A percentile compares a stretch with the other conserved stretches of the same genome.
Evolutionary conservation across 1,284 basidiomycete species (phyloP).

Genomic region (Sparassis latifolia): DNA sequence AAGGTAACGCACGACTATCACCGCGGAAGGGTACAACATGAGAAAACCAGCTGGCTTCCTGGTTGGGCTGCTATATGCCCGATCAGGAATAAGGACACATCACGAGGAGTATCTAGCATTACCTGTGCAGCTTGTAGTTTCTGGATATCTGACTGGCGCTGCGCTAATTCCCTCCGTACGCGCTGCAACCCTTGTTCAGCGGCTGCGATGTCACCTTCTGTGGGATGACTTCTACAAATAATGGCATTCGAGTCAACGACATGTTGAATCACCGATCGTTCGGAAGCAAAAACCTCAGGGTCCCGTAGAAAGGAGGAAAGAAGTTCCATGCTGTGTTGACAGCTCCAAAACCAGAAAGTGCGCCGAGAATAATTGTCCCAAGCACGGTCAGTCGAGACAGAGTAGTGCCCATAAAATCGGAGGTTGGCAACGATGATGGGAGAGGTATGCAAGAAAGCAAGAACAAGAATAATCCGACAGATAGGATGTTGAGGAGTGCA

Average conservation of each 20-base stretch:
- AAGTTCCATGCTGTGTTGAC: conserved; percentile 56
- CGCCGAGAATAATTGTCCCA: conserved; percentile 65
- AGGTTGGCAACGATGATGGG: conserved; percentile 39
- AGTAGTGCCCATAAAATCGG: conserved; percentile 37
- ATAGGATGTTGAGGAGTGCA: conserved; percentile 38
- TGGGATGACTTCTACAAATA: conserved; percentile 29
- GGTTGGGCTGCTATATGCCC: conserved; percentile 12
- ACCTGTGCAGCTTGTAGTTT: conserved; percentile 31
- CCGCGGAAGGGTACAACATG: conserved; percentile 44
- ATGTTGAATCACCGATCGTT: background rate
- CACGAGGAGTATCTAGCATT: background rate
- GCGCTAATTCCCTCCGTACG: conserved; percentile 42
- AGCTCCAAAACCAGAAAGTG: conserved; percentile 71
- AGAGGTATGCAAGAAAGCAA: conserved; percentile 61
- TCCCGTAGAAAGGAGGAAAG: conserved; percentile 27
- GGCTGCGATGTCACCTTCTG: conserved; percentile 41
- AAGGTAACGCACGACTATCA: conserved; percentile 34
- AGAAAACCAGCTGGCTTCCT: conserved; percentile 37
- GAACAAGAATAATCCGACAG: conserved; percentile 52
- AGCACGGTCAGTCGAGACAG: conserved; percentile 66
- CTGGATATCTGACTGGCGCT: conserved; percentile 31
- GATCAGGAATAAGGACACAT: background rate
- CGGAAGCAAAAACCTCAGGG: conserved; percentile 11
- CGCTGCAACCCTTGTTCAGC: conserved; percentile 47
- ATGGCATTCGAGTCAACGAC: background rate